These are phyloP conservation scores for Dendrothele bispora DNA, from an alignment of 768 basidiomycete species.

Conservation along the genomic window DNA sequence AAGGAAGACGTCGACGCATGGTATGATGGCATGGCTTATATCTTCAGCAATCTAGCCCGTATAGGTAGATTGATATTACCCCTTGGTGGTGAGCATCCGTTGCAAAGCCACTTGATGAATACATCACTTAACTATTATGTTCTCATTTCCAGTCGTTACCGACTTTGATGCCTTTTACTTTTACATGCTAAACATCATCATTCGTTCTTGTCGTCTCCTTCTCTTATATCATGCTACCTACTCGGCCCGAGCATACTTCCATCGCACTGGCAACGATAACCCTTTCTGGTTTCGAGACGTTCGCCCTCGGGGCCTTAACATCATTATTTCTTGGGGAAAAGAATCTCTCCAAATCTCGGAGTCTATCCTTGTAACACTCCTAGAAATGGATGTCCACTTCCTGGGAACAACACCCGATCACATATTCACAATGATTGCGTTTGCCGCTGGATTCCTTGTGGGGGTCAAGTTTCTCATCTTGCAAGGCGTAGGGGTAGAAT, in stretches of 20 bases:
- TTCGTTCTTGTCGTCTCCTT: slow-evolving; percentile 5
- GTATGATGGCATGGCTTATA: slow-evolving; percentile 4
- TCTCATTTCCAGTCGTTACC: slow-evolving; percentile 2
- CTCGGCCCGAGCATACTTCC: background rate
- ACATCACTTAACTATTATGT: slow-evolving; percentile 7
- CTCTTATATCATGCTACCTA: slow-evolving; percentile 3
- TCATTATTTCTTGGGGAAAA: slow-evolving; percentile 36
- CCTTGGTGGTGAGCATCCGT: slow-evolving; percentile 9
- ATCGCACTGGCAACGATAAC: background rate
- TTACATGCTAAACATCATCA: slow-evolving; percentile 2
- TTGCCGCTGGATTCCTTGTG: slow-evolving; percentile 31
- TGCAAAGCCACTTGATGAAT: too few relatives aligned
- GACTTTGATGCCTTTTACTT: slow-evolving; percentile 10
- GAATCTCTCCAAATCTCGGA: slow-evolving; percentile 36
- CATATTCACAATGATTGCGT: slow-evolving; percentile 37
- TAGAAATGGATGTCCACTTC: slow-evolving; percentile 29
- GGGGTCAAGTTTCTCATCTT: slow-evolving; percentile 3
- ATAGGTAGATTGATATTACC: slow-evolving; percentile 10
- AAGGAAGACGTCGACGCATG: slow-evolving; percentile 21
- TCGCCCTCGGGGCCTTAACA: slow-evolving; percentile 33
- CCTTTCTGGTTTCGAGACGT: slow-evolving; percentile 13
- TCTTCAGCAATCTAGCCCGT: slow-evolving; percentile 25
- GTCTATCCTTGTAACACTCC: slow-evolving; percentile 28
- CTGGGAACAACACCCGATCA: slow-evolving; percentile 38
- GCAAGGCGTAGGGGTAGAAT: background rate